Conservation (phyloP, 768 basidiomycete genomes). For the Hebeloma cylindrosporum region DNA sequence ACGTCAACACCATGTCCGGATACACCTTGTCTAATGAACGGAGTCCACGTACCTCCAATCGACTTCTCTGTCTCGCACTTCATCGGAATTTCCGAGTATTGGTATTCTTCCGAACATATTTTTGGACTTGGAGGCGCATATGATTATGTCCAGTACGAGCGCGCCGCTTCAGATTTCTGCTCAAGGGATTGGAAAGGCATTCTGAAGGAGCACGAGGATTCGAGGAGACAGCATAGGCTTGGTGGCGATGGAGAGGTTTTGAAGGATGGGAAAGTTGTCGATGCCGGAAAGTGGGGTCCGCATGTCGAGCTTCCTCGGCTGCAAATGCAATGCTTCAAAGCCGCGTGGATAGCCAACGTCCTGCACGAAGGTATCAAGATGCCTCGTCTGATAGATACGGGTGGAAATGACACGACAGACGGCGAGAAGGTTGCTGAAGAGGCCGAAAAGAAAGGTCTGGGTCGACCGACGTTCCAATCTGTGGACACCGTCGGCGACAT, state of each 20-base stretch:
- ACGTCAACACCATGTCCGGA: conserved; percentile 82
- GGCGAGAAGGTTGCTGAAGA: conserved; percentile 72
- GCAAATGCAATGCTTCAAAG: conserved; percentile 99
- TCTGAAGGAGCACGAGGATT: conserved; percentile 61
- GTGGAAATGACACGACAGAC: conserved; percentile 70
- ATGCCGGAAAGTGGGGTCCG: conserved; percentile 66
- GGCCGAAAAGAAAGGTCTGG: conserved; percentile 81
- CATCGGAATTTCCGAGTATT: conserved; percentile 98
- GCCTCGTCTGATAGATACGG: conserved; percentile 85
- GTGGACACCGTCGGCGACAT: conserved; percentile 91
- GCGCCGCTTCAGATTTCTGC: conserved; percentile 87
- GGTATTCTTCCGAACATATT: conserved; percentile 98
- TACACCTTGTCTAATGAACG: conserved; percentile 89
- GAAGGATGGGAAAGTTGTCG: conserved; percentile 58
- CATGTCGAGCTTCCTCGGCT: conserved; percentile 81
- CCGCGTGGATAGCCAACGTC: conserved; percentile 96
- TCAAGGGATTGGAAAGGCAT: conserved; percentile 76
- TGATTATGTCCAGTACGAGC: conserved; percentile 95
- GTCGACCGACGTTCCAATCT: conserved; percentile 85
- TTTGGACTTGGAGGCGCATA: conserved; percentile 94
- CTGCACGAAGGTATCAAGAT: conserved; percentile 95
- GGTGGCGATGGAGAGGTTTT: conserved; percentile 69
- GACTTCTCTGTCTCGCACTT: conserved; percentile 93
- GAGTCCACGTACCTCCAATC: conserved; percentile 89
- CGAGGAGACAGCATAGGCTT: conserved; percentile 44